Evolutionary conservation across 768 basidiomycete species (phyloP), one percentile per base, ranked within the genome.

Genomic region (Goffeauzyma gilvescens): DNA sequence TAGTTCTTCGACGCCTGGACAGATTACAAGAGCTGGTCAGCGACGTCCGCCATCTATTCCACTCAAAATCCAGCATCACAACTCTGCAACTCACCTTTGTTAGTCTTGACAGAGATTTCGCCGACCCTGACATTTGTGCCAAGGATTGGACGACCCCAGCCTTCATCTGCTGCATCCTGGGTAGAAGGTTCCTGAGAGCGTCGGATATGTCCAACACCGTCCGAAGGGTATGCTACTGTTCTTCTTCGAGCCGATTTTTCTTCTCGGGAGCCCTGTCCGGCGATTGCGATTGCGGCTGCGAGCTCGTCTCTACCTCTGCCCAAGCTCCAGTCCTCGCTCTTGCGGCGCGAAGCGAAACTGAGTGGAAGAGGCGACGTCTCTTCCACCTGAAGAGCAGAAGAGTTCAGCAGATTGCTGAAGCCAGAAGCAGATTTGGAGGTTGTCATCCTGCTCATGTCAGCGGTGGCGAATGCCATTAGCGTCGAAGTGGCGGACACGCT

Each of bases 81-180:
- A 2, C 3, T 5, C 24, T 9, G 25, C 2, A 24, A 31, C 42
- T 43, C 32, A 44, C 47, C 47, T 49, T 31, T 25, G 15, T 43
- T 38, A 3, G 37, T 27, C 42, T 44, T 49, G 31, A 42, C 42
- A 3, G 47, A 49, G 5, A 43, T 32, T 33, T 49, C 47, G 18
- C 47, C 47, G 15, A 49, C 41, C 17, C 47, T 31, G 23, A 49
- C 42, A 17, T 49, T 42, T n/a, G 41, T 38, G 5, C 47, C 47
- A 17, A 38, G 33, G 21, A 49, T 44, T 3, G 31, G 28, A 9
- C 38, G 33, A 10, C 42, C 36, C 41, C 47, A 36, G 13, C 37
- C 37, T n/a, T n/a, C n/a, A n/a, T n/a, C n/a, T n/a, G n/a, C n/a
- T n/a, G n/a, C n/a, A n/a, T n/a, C n/a, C n/a, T n/a, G n/a, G n/a